Evolutionary conservation across 2,329 filamentous ascomycete species (phyloP), one percentile per base, ranked within the genome.

Genomic region (Beauveria sp.): DNA sequence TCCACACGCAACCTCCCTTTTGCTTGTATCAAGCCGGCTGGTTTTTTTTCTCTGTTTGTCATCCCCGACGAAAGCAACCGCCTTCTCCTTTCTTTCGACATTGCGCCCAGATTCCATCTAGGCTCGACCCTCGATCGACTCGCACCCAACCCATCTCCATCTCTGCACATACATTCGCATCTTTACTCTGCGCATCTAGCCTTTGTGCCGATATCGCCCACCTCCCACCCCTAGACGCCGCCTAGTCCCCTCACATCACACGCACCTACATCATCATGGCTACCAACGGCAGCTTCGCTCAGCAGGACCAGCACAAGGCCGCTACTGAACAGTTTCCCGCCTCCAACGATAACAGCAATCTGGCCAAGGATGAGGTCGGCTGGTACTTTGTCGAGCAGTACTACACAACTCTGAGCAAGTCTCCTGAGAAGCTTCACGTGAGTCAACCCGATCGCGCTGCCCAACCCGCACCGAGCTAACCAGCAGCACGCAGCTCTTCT

Each of bases 331-430:
- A 77, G 68, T 73, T 72, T 65, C 68, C 71, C 63, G 69, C 71
- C 64, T 68, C 70, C 65, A 67, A 71, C 46, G 70, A 69, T 61
- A 77, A 74, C 69, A 78, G 72, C 72, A 80, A 83, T 69, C 77
- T 86, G 46, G 80, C 82, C 69, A 97, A 96, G 81, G 92, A 96
- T 75, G 91, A 98, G 80, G 92, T 99, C 68, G 95, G 92, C 76
- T 99, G 95, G 95, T 98, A 93, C 80, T 99, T 99, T 69, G 95
- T 99, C 63, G 93, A 98, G 84, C 92, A 96, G 77, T 99, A 97
- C 83, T 99, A 99, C 80, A 98, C 91, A 69, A 99, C 92, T 65
- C 80, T 99, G 72, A 97, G 93, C 86, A 93, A 93, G 78, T 90
- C 82, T 67, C 93, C 95, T 24, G 92, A 96, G 73, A 96, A 95